phyloP scores from a whole-genome alignment of 441 rosid species.

The Mallotus japonicus region DNA sequence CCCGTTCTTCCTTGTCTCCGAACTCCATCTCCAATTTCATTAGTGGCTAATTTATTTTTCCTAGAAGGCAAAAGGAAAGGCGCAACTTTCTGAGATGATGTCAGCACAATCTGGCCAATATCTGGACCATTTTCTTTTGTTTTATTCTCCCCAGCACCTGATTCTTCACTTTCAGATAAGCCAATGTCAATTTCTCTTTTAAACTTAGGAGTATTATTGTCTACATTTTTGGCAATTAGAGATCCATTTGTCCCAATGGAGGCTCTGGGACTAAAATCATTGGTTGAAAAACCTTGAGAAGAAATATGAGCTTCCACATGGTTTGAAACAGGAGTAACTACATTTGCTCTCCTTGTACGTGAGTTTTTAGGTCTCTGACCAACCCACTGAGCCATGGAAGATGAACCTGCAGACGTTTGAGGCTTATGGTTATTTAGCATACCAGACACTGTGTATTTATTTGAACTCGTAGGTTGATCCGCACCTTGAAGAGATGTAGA shows the following conservation, averaged over 20 bases:
- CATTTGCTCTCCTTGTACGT: slow-evolving; percentile 78
- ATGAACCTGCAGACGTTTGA: slow-evolving; percentile 52
- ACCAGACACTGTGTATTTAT: slow-evolving; percentile 39
- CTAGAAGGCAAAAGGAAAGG: slow-evolving; percentile 44
- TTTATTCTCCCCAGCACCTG: slow-evolving; percentile 77
- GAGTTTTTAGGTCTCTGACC: slow-evolving; percentile 92
- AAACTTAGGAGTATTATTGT: slow-evolving; percentile 45
- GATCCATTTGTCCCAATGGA: slow-evolving; percentile 52
- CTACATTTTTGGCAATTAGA: slow-evolving; percentile 38
- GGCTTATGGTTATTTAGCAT: slow-evolving; percentile 47
- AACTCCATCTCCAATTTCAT: slow-evolving; percentile 64
- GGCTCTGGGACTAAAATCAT: slow-evolving; percentile 59
- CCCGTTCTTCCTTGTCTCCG: slow-evolving; percentile 82
- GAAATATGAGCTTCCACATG: slow-evolving; percentile 55
- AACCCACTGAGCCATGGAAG: slow-evolving; percentile 94
- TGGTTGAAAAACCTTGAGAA: slow-evolving; percentile 57
- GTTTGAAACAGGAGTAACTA: slow-evolving; percentile 71
- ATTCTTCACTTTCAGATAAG: slow-evolving; percentile 88
- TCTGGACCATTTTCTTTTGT: slow-evolving; percentile 53
- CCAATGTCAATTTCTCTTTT: slow-evolving; percentile 68
- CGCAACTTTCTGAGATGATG: slow-evolving; percentile 52
- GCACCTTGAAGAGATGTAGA: slow-evolving; percentile 65
- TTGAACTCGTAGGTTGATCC: slow-evolving; percentile 47
- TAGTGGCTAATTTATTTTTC: slow-evolving; percentile 55
- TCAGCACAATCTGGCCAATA: slow-evolving; percentile 43